Evolutionary conservation across 2,329 filamentous ascomycete species (phyloP), one percentile per base, ranked within the genome.

Genomic region (Ceratocystis variospora): DNA sequence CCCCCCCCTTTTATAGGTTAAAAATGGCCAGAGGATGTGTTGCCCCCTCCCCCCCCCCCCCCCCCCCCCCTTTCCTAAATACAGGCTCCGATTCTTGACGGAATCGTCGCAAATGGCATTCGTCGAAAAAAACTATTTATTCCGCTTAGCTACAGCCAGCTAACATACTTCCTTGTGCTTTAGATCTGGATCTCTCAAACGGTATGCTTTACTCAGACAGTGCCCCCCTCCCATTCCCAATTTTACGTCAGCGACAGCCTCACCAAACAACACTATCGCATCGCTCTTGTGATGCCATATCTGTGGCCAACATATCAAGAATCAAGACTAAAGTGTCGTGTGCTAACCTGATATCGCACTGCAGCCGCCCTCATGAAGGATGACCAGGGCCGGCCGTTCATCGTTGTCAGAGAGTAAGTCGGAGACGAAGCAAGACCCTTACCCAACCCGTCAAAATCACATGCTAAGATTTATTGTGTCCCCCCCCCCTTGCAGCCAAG

Each of bases 301-400:
- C 50, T 22, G 22, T 15, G 48, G 15, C 33, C 55, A 19, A n/a
- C 8, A 59, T 55, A 8, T 28, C 17, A 19, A 22, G 31, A 41
- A 8, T 28, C 17, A 19, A 22, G 31, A 41, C 22, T 19, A 15
- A 6, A 55, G 8, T 28, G 41, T 28, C 41, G 45, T 37, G 31
- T 61, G 15, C 67, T 68, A 53, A 68, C 63, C 15, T 64, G 19
- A 25, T 22, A 15, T 64, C 65, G 68, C 12, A 17, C 50, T 70
- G 70, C 67, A 87, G 85, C 85, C 74, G 75, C 81, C 75, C 79
- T 99, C 77, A 85, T 96, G 81, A 96, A 96, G 81, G 94, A 99
- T 82, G 94, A 99, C 79, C 87, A 94, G 77, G 94, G 94, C 69
- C 86, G 94, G 75, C 94, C 94, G 48, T 99, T 99, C 78, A 99